Base-by-base conservation (phyloP, 2,329 filamentous ascomycete species). In the Didymella keratinophila region DNA sequence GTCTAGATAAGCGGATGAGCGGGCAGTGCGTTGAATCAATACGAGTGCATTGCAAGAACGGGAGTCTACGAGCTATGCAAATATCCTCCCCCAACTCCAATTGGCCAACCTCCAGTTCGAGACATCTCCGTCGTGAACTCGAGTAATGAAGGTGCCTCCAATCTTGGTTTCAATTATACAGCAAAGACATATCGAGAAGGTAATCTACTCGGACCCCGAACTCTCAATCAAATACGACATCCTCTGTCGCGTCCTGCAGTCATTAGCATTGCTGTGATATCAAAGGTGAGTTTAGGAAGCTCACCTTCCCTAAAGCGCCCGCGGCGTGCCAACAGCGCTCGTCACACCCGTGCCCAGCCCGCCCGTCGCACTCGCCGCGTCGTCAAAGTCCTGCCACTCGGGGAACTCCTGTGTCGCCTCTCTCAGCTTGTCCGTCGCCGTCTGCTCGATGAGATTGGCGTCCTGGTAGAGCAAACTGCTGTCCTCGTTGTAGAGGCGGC, bases 401-500 rank as follows among this genome's bases (percentile, higher is more conserved):
- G 86, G 84, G 63, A 84, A 75, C n/a, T 79, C 77, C 50, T 81
- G 81, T 2, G 83, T 84, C 61, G 83, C 80, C 63, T 84, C 84
- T 56, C 76, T 80, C 50, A 88, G 73, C 71, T 85, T 84, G 34
- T 80, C 73, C 30, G 85, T 59, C 57, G 81, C 82, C 50, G 83
- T 83, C 61, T 80, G 76, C 85, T 97, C 91, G 78, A 99, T 97
- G 53, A 90, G 83, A 76, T 93, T 93, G 48, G 94, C 94, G 82
- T 99, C 95, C 71, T 91, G 86, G 80, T 93, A 98, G 52, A 99
- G 85, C 69, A 96, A 82, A 77, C 93, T 97, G 57, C 89, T 91
- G 73, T 98, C 95, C 78, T 99, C 96, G 72, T 99, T 99, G 82
- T 96, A 99, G 2, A 91, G 95, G 76, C 92, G 87, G 65, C 94